These are phyloP conservation scores for Abrus precatorius DNA, from an alignment of 306 rosid species.

Conservation along the genomic window DNA sequence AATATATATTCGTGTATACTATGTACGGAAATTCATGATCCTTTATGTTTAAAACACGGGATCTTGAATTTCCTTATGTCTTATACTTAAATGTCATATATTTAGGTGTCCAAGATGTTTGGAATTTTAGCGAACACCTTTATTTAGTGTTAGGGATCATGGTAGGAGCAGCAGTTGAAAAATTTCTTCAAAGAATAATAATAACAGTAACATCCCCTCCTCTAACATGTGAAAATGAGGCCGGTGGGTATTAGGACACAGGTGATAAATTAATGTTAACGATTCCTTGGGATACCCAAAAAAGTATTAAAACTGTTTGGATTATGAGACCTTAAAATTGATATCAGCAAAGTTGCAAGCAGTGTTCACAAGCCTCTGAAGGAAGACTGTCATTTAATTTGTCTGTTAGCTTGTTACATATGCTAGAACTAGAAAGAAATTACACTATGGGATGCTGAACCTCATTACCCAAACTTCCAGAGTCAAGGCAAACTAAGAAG, in stretches of 20 bases:
- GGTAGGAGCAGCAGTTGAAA: not conserved
- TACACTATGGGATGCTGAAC: not conserved
- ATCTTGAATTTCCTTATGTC: constrained; percentile 44
- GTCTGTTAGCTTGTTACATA: not conserved
- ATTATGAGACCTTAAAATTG: constrained; percentile 8
- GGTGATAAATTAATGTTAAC: constrained; percentile 11
- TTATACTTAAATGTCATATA: constrained; percentile 7
- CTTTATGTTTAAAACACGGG: not conserved
- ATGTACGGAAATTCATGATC: constrained; percentile 38
- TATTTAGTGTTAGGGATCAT: not conserved
- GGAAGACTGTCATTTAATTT: not conserved
- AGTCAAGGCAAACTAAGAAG: not conserved
- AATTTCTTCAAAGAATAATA: not conserved
- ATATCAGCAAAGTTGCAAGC: constrained; percentile 2
- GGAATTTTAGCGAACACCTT: not conserved
- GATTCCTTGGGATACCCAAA: not conserved
- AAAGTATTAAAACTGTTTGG: not conserved
- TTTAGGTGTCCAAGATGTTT: constrained; percentile 11
- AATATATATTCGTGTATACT: constrained; percentile 33
- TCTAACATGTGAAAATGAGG: not conserved
- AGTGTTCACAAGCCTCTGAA: not conserved
- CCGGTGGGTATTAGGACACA: not conserved
- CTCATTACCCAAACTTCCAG: not conserved
- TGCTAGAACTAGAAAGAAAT: not conserved
- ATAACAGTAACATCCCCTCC: not conserved